A percentile compares a stretch with the other conserved stretches of the same genome.
phyloP scores from a whole-genome alignment of 225 moss, liverwort and hornwort species.

The Pseudoscleropodium purum region DNA sequence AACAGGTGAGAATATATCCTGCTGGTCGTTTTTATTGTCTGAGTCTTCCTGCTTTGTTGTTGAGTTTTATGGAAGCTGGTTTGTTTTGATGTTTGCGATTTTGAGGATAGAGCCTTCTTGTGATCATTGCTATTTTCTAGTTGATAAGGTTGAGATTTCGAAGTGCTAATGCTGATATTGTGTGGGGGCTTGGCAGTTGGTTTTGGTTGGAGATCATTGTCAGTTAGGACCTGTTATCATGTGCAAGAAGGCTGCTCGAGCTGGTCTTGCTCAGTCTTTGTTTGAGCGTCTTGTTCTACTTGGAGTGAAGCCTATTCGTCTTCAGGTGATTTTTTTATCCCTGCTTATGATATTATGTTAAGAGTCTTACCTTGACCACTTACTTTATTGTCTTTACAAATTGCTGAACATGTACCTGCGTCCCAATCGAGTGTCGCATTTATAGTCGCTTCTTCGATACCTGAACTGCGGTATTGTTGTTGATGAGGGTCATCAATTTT shows the following conservation, averaged over 20 bases:
- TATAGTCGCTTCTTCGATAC: background rate
- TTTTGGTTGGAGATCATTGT: constrained; percentile 95
- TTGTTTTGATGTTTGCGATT: background rate
- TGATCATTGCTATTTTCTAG: background rate
- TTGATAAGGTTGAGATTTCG: background rate
- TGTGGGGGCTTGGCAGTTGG: constrained; percentile 46
- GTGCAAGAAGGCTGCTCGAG: constrained; percentile 99
- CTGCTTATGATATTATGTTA: background rate
- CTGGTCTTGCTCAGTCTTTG: constrained; percentile 91
- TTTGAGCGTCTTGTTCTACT: constrained; percentile 97
- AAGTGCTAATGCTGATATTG: background rate
- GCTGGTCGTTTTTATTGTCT: background rate
- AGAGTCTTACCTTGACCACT: background rate
- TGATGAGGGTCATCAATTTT: background rate
- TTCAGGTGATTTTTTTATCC: constrained; percentile 51
- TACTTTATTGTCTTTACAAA: too few relatives aligned
- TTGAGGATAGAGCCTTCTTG: background rate
- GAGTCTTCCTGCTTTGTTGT: background rate
- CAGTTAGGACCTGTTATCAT: constrained; percentile 98
- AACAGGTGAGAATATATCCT: constrained; percentile 50
- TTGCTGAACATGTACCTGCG: background rate
- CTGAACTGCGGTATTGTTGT: background rate
- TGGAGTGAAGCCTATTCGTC: constrained; percentile 91
- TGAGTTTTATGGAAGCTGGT: background rate
- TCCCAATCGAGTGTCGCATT: background rate